These are phyloP conservation scores for Lactarius akahatsu DNA, from an alignment of 768 basidiomycete genomes.

Conservation along the genomic window DNA sequence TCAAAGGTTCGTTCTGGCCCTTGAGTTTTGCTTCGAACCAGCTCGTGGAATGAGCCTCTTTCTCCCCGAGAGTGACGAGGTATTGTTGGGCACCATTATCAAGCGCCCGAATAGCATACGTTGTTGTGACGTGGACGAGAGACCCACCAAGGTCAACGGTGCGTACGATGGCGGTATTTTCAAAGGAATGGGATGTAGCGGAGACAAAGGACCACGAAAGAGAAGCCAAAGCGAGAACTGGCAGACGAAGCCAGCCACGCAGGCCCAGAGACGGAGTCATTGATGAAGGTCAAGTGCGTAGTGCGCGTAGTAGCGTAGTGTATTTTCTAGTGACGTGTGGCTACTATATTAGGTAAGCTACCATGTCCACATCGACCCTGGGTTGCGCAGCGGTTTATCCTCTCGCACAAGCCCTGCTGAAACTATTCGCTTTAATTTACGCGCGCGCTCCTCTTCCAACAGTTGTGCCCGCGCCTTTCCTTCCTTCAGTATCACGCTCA, in stretches of 20 bases:
- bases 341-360: constrained; percentile 39
- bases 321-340: constrained; percentile 1
- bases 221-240: constrained; percentile 46
- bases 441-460: constrained; percentile 57
- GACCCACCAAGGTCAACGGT: constrained; percentile 89
- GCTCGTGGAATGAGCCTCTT: constrained; percentile 66
- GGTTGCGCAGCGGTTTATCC: constrained; percentile 74
- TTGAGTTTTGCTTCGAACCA: constrained; percentile 83
- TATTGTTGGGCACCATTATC: constrained; percentile 61
- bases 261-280: constrained; percentile 45
- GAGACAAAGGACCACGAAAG: constrained; percentile 43
- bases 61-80: constrained; percentile 61
- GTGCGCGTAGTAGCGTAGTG: rapidly evolving
- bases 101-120: constrained; percentile 78
- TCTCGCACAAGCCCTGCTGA: constrained; percentile 80
- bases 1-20: constrained; percentile 57
- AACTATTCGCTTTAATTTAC: constrained; percentile 72
- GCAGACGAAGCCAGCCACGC: constrained; percentile 45
- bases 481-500: constrained; percentile 76
- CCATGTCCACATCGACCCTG: constrained; percentile 75
- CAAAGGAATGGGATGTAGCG: constrained; percentile 57
- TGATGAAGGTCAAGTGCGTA: not conserved
- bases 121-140: constrained; percentile 84
- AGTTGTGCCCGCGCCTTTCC: constrained; percentile 75
- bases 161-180: constrained; percentile 87